These are phyloP conservation scores for Phialophora macrospora DNA, from an alignment of 2,329 filamentous ascomycete species.

Conservation along the genomic window DNA sequence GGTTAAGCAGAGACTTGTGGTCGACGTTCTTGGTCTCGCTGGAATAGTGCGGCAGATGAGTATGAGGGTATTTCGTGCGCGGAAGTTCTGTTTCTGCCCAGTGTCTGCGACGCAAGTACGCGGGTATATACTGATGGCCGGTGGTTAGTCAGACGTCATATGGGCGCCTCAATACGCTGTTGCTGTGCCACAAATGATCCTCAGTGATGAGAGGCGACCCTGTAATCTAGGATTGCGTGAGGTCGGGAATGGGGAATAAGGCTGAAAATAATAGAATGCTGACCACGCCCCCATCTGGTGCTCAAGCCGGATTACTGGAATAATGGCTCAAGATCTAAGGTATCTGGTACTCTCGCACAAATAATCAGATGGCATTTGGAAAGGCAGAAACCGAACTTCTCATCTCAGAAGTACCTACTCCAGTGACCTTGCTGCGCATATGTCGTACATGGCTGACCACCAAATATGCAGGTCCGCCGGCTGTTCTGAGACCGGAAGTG, in stretches of 20 bases:
- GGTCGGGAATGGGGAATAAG: not conserved
- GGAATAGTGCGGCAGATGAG: not conserved
- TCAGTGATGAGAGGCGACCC: slow-evolving; percentile 12
- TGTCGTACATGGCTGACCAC: slow-evolving; percentile 16
- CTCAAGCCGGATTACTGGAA: slow-evolving; percentile 9
- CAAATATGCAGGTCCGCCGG: not conserved
- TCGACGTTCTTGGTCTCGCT: not conserved
- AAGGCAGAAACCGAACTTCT: not conserved
- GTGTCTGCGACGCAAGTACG: not conserved
- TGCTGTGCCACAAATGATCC: slow-evolving; percentile 10
- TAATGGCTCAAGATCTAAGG: slow-evolving; percentile 7
- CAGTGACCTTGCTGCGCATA: slow-evolving; percentile 1
- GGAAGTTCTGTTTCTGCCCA: not conserved
- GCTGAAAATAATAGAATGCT: slow-evolving; percentile 18
- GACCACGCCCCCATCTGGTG: slow-evolving; percentile 11
- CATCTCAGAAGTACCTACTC: slow-evolving; percentile 15
- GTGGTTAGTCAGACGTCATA: slow-evolving; percentile 9
- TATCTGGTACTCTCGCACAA: slow-evolving; percentile 1
- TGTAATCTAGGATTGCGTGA: not conserved
- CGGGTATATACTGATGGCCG: not conserved
- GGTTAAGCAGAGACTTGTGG: not conserved
- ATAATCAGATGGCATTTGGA: not conserved
- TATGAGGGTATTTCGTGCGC: not conserved
- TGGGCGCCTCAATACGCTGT: not conserved
- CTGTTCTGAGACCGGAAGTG: not conserved